These are phyloP conservation scores for Pelargonium cotyledonis DNA, from an alignment of 441 rosid species.

Conservation along the genomic window DNA sequence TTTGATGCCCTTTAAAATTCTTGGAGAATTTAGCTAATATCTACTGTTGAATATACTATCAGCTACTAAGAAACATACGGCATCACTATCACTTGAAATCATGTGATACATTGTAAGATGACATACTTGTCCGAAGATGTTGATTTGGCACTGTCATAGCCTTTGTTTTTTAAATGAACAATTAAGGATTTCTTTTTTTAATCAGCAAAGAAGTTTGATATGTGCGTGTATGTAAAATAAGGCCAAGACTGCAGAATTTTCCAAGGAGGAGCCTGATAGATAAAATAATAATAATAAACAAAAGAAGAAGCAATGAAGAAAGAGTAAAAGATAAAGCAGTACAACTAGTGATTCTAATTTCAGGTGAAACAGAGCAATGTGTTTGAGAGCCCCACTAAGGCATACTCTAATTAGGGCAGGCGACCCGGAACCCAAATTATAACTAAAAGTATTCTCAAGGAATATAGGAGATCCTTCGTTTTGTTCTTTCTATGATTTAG, in stretches of 20 bases:
- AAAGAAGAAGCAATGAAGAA: no score
- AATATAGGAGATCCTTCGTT: background rate
- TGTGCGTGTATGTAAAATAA: no score
- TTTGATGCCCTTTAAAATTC: background rate
- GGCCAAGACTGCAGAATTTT: no score
- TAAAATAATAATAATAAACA: no score
- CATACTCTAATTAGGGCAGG: no score
- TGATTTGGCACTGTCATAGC: background rate
- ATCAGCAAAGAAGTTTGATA: no score
- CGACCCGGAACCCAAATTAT: background rate
- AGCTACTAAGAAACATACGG: background rate
- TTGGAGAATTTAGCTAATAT: background rate
- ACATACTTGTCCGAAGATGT: background rate
- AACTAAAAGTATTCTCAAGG: background rate
- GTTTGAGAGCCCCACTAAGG: no score
- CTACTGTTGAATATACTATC: background rate
- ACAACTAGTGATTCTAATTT: no score
- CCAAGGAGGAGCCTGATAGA: no score
- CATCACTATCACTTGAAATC: background rate
- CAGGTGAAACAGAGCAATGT: no score
- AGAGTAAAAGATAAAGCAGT: no score
- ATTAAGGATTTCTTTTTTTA: no score
- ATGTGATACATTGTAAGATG: background rate
- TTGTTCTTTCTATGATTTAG: background rate
- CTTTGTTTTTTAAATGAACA: background rate